phyloP scores from a whole-genome alignment of 805 yeast genomes.

The Kuraishia molischiana region DNA sequence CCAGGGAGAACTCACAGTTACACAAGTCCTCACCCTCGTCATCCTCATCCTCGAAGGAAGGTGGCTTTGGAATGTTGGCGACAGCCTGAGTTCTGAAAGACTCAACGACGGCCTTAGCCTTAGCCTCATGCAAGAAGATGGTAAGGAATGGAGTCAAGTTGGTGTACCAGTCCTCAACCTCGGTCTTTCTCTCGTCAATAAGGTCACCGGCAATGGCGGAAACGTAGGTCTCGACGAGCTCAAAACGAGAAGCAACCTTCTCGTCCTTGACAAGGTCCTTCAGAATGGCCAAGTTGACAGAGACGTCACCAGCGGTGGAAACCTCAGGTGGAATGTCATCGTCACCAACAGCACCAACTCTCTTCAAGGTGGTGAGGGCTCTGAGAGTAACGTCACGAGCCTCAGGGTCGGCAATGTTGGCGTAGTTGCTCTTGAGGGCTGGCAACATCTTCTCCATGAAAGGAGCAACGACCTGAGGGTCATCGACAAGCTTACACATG shows the following conservation, averaged over 20 bases:
- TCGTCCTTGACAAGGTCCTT: constrained; percentile 58
- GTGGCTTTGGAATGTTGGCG: constrained; percentile 96
- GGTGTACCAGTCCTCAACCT: constrained; percentile 85
- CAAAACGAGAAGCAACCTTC: constrained; percentile 71
- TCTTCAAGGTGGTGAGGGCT: constrained; percentile 93
- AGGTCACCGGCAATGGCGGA: constrained; percentile 98
- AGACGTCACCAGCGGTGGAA: constrained; percentile 96
- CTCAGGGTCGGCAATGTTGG: constrained; percentile 99
- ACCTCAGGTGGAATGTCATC: constrained; percentile 92
- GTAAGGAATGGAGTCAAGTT: constrained; percentile 91
- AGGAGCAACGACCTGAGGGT: constrained; percentile 99
- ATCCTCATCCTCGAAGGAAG: constrained; percentile 83
- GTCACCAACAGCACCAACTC: constrained; percentile 95
- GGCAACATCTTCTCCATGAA: constrained; percentile 94
- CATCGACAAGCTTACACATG: constrained; percentile 99
- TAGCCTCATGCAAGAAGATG: constrained; percentile 88
- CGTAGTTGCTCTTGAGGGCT: constrained; percentile 86
- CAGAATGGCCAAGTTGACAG: constrained; percentile 79
- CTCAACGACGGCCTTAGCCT: constrained; percentile 84
- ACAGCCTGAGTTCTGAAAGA: constrained; percentile 93
- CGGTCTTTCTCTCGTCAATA: constrained; percentile 95
- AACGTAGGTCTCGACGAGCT: constrained; percentile 65
- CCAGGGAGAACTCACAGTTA: constrained; percentile 99
- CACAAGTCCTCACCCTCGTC: constrained; percentile 99
- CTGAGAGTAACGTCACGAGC: constrained; percentile 98